Percentiles rank a stretch among this genome's conserved stretches.
phyloP scores from a whole-genome alignment of 2,329 filamentous ascomycete species.

The Talaromyces sp. region DNA sequence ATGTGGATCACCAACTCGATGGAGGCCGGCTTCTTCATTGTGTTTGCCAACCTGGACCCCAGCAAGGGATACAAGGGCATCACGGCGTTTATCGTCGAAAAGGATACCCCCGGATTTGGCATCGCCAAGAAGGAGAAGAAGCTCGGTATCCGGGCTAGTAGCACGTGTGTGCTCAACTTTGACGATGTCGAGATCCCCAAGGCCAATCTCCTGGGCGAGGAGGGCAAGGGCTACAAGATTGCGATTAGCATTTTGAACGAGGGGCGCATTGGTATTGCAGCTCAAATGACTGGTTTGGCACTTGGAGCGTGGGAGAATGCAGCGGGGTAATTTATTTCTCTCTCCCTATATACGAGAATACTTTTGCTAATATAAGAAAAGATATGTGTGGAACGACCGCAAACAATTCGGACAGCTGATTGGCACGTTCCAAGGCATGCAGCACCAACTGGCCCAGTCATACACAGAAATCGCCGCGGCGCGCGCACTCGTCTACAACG shows the following conservation, averaged over 20 bases:
- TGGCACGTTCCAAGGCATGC: slow-evolving; percentile 98
- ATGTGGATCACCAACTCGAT: slow-evolving; percentile 99
- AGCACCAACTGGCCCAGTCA: slow-evolving; percentile 94
- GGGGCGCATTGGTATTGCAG: slow-evolving; percentile 93
- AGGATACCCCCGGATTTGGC: slow-evolving; percentile 79
- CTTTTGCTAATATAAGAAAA: slow-evolving; percentile 22
- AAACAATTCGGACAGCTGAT: slow-evolving; percentile 93
- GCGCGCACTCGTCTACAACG: slow-evolving; percentile 89
- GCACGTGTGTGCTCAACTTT: slow-evolving; percentile 95
- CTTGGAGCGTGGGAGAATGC: slow-evolving; percentile 95
- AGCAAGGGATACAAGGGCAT: slow-evolving; percentile 95
- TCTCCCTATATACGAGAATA: background rate
- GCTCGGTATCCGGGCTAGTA: slow-evolving; percentile 90
- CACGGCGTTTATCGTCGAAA: slow-evolving; percentile 91
- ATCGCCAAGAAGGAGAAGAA: slow-evolving; percentile 99
- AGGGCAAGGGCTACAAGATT: slow-evolving; percentile 95
- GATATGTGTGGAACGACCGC: slow-evolving; percentile 96
- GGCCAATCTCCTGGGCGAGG: slow-evolving; percentile 80
- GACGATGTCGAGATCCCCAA: slow-evolving; percentile 90
- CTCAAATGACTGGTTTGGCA: slow-evolving; percentile 96
- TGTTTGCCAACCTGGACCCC: slow-evolving; percentile 93
- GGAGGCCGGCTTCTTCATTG: slow-evolving; percentile 92
- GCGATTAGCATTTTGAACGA: slow-evolving; percentile 93
- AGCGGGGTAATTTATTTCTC: slow-evolving; percentile 54
- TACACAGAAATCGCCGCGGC: slow-evolving; percentile 92